Conservation (phyloP, 139 green algal species). For the Chloropicon primus region DNA sequence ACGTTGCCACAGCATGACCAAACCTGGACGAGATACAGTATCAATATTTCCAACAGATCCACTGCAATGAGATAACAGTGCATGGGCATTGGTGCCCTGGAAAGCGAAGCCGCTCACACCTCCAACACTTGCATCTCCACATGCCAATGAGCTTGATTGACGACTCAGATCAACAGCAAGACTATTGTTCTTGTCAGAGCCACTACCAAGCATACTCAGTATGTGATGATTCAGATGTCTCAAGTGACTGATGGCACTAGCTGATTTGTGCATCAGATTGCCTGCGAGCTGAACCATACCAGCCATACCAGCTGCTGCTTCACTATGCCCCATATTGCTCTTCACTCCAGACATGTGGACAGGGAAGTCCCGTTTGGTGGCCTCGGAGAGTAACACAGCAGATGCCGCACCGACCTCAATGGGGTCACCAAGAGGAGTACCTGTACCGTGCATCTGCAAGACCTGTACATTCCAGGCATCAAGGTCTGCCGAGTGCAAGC, state of each 20-base stretch:
- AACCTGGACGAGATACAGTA: neutral
- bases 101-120: neutral
- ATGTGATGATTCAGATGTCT: neutral
- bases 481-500: conserved; percentile 21
- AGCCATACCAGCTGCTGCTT: neutral
- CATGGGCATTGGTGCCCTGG: neutral
- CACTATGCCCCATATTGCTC: neutral
- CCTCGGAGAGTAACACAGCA: conserved; percentile 12
- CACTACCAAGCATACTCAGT: neutral
- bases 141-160: neutral
- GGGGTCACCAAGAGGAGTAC: conserved; percentile 65
- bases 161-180: neutral
- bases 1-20: neutral
- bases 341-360: neutral
- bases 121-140: neutral
- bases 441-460: conserved; percentile 71
- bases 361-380: neutral
- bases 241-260: neutral
- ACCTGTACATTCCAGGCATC: neutral
- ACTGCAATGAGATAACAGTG: neutral
- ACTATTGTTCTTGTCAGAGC: neutral
- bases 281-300: neutral
- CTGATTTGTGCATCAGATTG: neutral
- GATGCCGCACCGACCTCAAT: conserved; percentile 66
- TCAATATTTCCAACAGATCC: neutral